Conservation (phyloP, 768 basidiomycete genomes). For the Mycena vitilis region DNA sequence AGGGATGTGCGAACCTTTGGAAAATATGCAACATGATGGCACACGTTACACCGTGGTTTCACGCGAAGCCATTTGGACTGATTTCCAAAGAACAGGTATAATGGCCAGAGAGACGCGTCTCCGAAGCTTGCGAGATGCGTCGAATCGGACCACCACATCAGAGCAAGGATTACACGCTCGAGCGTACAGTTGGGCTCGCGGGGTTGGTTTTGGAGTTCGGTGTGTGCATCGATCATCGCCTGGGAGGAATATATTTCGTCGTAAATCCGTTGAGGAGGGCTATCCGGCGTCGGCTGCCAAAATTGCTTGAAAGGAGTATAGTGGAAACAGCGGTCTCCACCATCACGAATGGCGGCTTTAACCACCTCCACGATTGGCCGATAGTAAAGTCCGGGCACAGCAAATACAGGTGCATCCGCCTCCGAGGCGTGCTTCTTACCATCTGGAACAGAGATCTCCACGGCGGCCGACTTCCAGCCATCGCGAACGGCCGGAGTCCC, state of each 20-base stretch:
- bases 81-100: constrained; percentile 54
- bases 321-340: constrained; percentile 36
- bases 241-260: constrained; percentile 42
- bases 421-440: constrained; percentile 24
- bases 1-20: too few relatives aligned
- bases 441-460: constrained; percentile 38
- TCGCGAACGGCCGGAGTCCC: constrained; percentile 2
- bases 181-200: constrained; percentile 34
- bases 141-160: constrained; percentile 52
- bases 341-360: constrained; percentile 24
- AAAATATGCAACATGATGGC: too few relatives aligned
- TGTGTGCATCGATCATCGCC: constrained; percentile 36
- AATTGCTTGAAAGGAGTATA: constrained; percentile 40
- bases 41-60: constrained; percentile 42
- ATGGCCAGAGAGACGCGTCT: constrained; percentile 52
- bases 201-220: constrained; percentile 37
- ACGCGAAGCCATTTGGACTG: constrained; percentile 53
- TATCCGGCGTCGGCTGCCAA: constrained; percentile 32
- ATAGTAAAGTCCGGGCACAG: constrained; percentile 32
- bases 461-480: constrained; percentile 28
- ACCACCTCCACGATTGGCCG: constrained; percentile 34
- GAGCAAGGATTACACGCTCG: constrained; percentile 30
- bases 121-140: too few relatives aligned
- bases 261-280: constrained; percentile 32
- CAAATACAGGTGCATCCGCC: constrained; percentile 14